A percentile compares a stretch with the other conserved stretches of the same genome.
Conservation (phyloP, 192 early-diverging fungal genomes). For the Dissophora globulifera region DNA sequence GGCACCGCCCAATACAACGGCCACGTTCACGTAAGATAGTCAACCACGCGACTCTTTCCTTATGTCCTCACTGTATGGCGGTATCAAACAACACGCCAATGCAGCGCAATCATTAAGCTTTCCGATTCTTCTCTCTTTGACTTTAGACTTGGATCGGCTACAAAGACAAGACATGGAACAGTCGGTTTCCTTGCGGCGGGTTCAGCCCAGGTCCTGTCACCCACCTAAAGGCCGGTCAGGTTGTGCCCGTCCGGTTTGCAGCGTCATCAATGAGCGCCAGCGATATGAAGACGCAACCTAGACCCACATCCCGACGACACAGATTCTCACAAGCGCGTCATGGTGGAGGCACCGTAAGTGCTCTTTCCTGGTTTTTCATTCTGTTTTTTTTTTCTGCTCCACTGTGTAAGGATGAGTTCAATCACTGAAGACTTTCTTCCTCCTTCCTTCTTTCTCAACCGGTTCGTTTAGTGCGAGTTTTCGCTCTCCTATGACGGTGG, state of each 20-base stretch:
- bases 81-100: no score
- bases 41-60: no score
- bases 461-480: constrained; percentile 79
- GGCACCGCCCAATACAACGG: constrained; percentile 50
- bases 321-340: constrained; percentile 63
- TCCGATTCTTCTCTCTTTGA: no score
- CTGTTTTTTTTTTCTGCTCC: background rate
- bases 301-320: constrained; percentile 13
- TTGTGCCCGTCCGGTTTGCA: constrained; percentile 60
- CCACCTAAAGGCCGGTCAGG: constrained; percentile 61
- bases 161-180: constrained; percentile 30
- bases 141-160: constrained; percentile 48
- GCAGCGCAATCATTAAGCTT: no score
- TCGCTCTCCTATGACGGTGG: constrained; percentile 73
- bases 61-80: no score
- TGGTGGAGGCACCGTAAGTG: constrained; percentile 64
- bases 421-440: no score
- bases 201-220: constrained; percentile 53
- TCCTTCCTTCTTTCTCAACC: no score
- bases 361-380: background rate
- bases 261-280: constrained; percentile 29
- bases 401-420: no score
- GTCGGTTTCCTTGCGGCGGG: constrained; percentile 53
- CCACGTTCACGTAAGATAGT: constrained; percentile 41
- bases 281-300: constrained; percentile 27